These are phyloP conservation scores for Aspergillus nomiae DNA, from an alignment of 2,329 filamentous ascomycete species.

Conservation along the genomic window DNA sequence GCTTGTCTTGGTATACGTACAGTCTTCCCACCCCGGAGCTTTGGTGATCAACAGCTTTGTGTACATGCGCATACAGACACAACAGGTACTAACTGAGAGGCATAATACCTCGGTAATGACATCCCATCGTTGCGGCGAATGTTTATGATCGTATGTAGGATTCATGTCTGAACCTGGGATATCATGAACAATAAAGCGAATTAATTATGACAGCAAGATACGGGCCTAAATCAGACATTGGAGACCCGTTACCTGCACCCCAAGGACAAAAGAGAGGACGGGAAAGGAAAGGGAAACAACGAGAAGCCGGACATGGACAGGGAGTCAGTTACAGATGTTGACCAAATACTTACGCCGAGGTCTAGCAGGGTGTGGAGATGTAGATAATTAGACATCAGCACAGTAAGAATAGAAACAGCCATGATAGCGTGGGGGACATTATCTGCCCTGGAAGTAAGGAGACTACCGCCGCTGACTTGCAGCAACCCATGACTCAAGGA, in stretches of 20 bases:
- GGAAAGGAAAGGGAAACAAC: background rate
- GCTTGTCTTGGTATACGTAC: slow-evolving; percentile 16
- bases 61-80: slow-evolving; percentile 25
- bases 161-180: background rate
- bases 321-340: background rate
- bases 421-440: background rate
- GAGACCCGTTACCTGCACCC: background rate
- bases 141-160: slow-evolving; percentile 11
- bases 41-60: slow-evolving; percentile 30
- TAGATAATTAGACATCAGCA: background rate
- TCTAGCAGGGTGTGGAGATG: background rate
- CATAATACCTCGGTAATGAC: slow-evolving; percentile 23
- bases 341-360: background rate
- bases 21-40: slow-evolving; percentile 24
- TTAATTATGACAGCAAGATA: background rate
- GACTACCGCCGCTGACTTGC: slow-evolving; percentile 1
- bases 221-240: background rate
- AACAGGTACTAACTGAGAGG: slow-evolving; percentile 20
- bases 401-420: background rate
- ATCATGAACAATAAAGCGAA: background rate
- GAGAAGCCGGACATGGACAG: background rate
- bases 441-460: slow-evolving; percentile 2
- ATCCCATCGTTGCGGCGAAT: slow-evolving; percentile 18
- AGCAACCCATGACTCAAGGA: background rate
- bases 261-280: background rate